These are phyloP conservation scores for Phanerochaete carnosa DNA, from an alignment of 768 basidiomycete species.

Conservation along the genomic window DNA sequence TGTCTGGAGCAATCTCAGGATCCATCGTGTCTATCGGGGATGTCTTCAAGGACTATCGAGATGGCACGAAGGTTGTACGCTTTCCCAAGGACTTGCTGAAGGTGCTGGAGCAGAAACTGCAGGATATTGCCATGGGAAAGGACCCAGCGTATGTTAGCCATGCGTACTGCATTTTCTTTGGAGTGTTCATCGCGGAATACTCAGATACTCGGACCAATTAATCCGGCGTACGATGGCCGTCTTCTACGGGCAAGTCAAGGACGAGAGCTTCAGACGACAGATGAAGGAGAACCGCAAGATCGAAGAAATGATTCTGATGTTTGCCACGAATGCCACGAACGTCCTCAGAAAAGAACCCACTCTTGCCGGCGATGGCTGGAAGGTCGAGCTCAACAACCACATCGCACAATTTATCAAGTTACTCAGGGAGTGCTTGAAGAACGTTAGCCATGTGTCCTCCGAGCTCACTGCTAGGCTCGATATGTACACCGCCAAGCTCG, in stretches of 20 bases:
- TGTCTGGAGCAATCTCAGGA: slow-evolving; percentile 58
- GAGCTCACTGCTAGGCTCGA: slow-evolving; percentile 84
- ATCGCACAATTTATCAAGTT: slow-evolving; percentile 87
- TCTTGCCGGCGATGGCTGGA: slow-evolving; percentile 85
- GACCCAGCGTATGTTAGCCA: slow-evolving; percentile 70
- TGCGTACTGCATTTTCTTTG: background rate
- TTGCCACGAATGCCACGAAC: slow-evolving; percentile 86
- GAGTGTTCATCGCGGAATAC: background rate
- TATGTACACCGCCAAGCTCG: slow-evolving; percentile 77
- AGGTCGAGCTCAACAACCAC: slow-evolving; percentile 87
- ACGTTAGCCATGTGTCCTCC: slow-evolving; percentile 72
- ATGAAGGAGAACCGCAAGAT: slow-evolving; percentile 97
- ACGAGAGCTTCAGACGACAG: slow-evolving; percentile 80
- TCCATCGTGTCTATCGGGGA: slow-evolving; percentile 65
- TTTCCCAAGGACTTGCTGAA: slow-evolving; percentile 95
- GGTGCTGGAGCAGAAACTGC: slow-evolving; percentile 83
- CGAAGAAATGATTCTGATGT: slow-evolving; percentile 95
- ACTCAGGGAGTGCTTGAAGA: slow-evolving; percentile 74
- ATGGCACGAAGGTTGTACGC: slow-evolving; percentile 81
- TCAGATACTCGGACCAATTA: slow-evolving; percentile 85
- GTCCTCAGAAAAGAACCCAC: slow-evolving; percentile 89
- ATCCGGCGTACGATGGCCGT: slow-evolving; percentile 88
- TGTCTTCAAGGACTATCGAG: slow-evolving; percentile 74
- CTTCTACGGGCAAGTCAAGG: slow-evolving; percentile 88
- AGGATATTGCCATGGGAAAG: slow-evolving; percentile 91